Conservation (phyloP, 2,329 filamentous ascomycete species). For the Madurella mycetomatis region DNA sequence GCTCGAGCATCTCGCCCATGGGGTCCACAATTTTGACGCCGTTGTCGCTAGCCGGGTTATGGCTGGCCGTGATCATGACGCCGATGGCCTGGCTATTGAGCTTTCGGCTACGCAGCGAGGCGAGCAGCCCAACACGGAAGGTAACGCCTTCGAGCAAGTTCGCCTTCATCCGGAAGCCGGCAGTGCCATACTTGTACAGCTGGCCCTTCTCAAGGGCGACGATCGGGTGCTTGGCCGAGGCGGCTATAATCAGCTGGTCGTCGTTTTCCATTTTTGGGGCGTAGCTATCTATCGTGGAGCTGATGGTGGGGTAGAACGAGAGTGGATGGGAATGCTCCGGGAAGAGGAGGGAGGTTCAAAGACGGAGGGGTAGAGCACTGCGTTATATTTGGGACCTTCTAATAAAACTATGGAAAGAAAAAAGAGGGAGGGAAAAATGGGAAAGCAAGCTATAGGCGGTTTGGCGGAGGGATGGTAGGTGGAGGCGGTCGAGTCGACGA, state of each 20-base stretch:
- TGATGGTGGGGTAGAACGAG: slow-evolving; percentile 7
- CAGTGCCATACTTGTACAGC: slow-evolving; percentile 61
- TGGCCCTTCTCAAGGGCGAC: slow-evolving; percentile 44
- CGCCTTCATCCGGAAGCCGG: slow-evolving; percentile 65
- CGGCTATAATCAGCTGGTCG: slow-evolving; percentile 50
- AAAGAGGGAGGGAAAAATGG: too few relatives aligned
- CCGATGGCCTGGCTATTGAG: slow-evolving; percentile 87
- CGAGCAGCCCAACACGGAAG: slow-evolving; percentile 86
- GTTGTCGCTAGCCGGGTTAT: slow-evolving; percentile 87
- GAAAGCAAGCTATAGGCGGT: too few relatives aligned
- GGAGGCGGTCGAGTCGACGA: too few relatives aligned
- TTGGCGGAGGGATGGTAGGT: too few relatives aligned
- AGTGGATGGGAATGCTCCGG: neutral
- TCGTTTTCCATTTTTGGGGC: slow-evolving; percentile 40
- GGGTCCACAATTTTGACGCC: slow-evolving; percentile 96
- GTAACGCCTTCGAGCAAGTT: slow-evolving; percentile 87
- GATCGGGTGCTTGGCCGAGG: slow-evolving; percentile 60
- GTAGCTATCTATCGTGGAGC: neutral
- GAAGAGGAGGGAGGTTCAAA: neutral
- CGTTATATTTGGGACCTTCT: too few relatives aligned
- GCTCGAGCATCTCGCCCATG: slow-evolving; percentile 95
- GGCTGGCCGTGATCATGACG: slow-evolving; percentile 92
- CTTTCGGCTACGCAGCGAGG: slow-evolving; percentile 83
- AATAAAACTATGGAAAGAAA: too few relatives aligned
- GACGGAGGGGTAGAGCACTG: too few relatives aligned